Evolutionary conservation across 306 rosid species (phyloP), one percentile per base, ranked within the genome.

Genomic region (Ammopiptanthus mongolicus): DNA sequence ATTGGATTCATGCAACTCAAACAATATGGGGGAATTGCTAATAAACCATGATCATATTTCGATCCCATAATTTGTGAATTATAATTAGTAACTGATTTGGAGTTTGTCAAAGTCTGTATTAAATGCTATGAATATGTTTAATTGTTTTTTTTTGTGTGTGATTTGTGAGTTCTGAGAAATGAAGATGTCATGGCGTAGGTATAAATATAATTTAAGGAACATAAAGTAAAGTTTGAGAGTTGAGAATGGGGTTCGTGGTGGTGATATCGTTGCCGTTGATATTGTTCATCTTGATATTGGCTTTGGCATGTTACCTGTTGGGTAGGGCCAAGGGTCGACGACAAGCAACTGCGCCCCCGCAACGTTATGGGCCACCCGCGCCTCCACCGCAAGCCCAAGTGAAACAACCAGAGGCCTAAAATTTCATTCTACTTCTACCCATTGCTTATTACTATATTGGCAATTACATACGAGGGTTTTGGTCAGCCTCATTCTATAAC

Each of bases 241-340:
- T 59, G 58, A 66, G 51, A 68, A 88, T 86, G 90, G 84, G 77
- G 36, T 77, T 39, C 15, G 41, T 80, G 5, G 0, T 86, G 68
- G 87, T 86, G 77, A 34, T 88, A 18, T 84, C 90, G 5, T 34
- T 86, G 84, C 93, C 93, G 3, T 48, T 82, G 64, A 77, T 86
- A 41, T 46, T 88, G 70, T 57, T 86, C 61, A 82, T 88, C 23
- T 50, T 86, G 83, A 78, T 86, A 64, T n/a, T 88, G 47, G 88
- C 84, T 14, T 23, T 86, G 51, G 88, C 67, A 12, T 88, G 84
- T 66, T 90, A 86, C 83, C 83, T 88, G 2, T 71, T 86, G 1
- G 89, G 92, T 12, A 83, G 87, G 76, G 17, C 81, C 79, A 37
- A 29, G 6, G 84, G 79, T 15, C 82, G 87, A 15, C 65, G 57